Evolutionary conservation across 148 eudicot species (phyloP).

Genomic region (Camellia japonica): DNA sequence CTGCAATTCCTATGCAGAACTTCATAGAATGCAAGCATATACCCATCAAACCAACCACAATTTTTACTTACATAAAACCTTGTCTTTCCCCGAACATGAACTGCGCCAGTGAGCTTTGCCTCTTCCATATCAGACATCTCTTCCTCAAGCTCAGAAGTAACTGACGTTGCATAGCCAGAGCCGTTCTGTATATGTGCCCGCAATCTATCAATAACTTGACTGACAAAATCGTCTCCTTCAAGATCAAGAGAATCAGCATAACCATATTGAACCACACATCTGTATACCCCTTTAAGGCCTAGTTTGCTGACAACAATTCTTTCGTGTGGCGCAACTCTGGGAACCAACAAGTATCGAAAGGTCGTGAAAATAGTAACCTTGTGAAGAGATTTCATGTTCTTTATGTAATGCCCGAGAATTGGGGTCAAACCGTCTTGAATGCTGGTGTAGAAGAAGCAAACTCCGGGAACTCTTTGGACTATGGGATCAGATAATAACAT

Average conservation of each 20-base stretch:
- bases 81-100: conserved; percentile 66
- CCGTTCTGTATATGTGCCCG: conserved; percentile 30
- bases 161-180: conserved; percentile 10
- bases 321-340: conserved; percentile 48
- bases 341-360: conserved; percentile 53
- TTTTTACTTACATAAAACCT: conserved; percentile 51
- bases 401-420: conserved; percentile 58
- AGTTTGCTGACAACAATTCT: conserved; percentile 41
- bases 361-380: conserved; percentile 58
- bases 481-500: conserved; percentile 42
- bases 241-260: conserved; percentile 51
- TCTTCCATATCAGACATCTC: conserved; percentile 44
- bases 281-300: conserved; percentile 49
- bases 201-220: conserved; percentile 40
- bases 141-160: conserved; percentile 22
- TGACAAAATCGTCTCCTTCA: conserved; percentile 48
- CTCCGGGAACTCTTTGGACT: conserved; percentile 63
- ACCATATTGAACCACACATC: conserved; percentile 62
- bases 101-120: conserved; percentile 52
- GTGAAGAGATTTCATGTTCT: conserved; percentile 63
- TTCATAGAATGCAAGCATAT: conserved; percentile 64
- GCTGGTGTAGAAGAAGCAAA: conserved; percentile 68
- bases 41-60: conserved; percentile 55
- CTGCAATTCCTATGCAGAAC: conserved; percentile 66
- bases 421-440: conserved; percentile 72